A percentile compares a stretch with the other conserved stretches of the same genome.
phyloP scores from a whole-genome alignment of 2,329 filamentous ascomycete species.

The Penicillium sp. region DNA sequence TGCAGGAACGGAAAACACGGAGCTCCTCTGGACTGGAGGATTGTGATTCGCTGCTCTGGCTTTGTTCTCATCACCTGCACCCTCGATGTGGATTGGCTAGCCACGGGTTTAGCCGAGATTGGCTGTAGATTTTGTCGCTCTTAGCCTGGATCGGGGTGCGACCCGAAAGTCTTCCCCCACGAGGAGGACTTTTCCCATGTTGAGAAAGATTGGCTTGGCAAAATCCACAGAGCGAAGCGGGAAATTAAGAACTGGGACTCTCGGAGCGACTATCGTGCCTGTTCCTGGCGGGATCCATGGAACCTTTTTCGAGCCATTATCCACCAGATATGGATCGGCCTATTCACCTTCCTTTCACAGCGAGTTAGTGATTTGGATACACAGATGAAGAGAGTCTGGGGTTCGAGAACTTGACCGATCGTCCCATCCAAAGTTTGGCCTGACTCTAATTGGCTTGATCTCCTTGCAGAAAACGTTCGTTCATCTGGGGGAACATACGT shows the following conservation, averaged over 20 bases:
- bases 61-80: constrained; percentile 3
- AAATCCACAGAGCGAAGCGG: neutral
- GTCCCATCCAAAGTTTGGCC: neutral
- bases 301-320: constrained; percentile 1
- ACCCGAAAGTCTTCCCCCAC: constrained; percentile 4
- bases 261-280: constrained; percentile 8
- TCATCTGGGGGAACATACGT: neutral
- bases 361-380: neutral
- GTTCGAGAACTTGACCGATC: constrained; percentile 16
- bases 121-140: neutral
- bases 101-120: constrained; percentile 13
- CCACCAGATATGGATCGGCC: constrained; percentile 15
- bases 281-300: constrained; percentile 18
- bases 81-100: constrained; percentile 11
- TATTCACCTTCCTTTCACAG: constrained; percentile 7
- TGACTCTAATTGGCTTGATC: neutral
- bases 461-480: constrained; percentile 1
- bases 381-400: neutral
- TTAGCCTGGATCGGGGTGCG: neutral
- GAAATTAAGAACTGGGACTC: constrained; percentile 2
- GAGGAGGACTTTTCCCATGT: neutral
- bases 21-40: constrained; percentile 9
- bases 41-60: constrained; percentile 6
- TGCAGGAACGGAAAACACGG: constrained; percentile 21
- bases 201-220: neutral